Evolutionary conservation across 805 yeast species (phyloP).

Genomic region (Saccharomycopsis javanensis): DNA sequence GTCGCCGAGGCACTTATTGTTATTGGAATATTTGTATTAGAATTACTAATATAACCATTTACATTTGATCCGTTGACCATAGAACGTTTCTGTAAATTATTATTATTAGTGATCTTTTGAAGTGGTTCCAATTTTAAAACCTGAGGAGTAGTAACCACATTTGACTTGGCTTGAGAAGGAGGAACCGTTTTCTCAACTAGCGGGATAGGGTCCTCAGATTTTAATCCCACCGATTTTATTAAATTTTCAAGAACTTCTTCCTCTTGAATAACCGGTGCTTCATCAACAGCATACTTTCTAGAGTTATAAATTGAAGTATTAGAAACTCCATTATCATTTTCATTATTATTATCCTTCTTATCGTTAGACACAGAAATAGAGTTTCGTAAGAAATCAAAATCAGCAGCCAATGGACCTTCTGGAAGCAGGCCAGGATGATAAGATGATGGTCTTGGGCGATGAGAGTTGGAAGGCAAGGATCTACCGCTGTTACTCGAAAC

Average conservation of each 20-base stretch:
- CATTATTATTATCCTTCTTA: constrained; percentile 24
- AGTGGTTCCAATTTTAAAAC: background rate
- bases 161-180: background rate
- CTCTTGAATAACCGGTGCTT: constrained; percentile 4
- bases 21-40: background rate
- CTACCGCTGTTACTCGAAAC: constrained; percentile 44
- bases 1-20: background rate
- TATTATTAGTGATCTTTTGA: background rate
- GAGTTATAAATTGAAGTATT: background rate
- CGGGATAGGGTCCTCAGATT: background rate
- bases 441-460: constrained; percentile 75
- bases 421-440: constrained; percentile 57
- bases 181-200: background rate
- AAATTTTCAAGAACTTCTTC: constrained; percentile 1
- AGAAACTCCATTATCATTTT: background rate
- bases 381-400: constrained; percentile 20
- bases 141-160: background rate
- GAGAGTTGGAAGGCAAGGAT: constrained; percentile 36
- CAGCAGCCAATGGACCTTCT: constrained; percentile 20
- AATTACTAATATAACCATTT: background rate
- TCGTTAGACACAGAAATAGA: constrained; percentile 17
- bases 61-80: background rate
- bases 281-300: background rate
- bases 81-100: background rate
- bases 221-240: background rate